A percentile compares a stretch with the other conserved stretches of the same genome.
These are phyloP conservation scores for Brassica incana DNA, from an alignment of 345 rosid genomes.

Conservation along the genomic window DNA sequence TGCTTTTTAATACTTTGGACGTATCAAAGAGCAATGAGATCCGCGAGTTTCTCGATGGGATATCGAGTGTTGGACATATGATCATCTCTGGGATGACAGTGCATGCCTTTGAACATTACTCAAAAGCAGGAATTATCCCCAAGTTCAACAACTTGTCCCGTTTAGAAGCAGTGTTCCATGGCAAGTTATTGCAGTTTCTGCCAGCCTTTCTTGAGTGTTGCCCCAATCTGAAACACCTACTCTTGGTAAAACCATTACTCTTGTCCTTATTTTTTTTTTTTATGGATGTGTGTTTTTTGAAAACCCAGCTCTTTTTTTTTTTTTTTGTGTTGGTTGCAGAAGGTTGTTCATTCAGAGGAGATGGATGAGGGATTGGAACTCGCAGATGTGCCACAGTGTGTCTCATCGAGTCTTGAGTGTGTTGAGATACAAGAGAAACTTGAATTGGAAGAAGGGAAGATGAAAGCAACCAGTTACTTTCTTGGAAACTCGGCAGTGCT, in stretches of 20 bases:
- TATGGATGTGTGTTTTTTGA: background rate
- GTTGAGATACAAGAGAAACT: background rate
- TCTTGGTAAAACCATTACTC: constrained; percentile 1
- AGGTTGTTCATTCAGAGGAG: background rate
- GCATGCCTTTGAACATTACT: background rate
- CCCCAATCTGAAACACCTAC: constrained; percentile 28
- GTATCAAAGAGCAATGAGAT: constrained; percentile 9
- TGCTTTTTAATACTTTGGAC: background rate
- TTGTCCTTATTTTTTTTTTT: background rate
- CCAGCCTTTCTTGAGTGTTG: constrained; percentile 14
- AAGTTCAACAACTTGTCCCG: constrained; percentile 11
- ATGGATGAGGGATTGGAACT: background rate
- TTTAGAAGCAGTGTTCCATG: background rate
- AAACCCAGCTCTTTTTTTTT: background rate
- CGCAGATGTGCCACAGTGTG: constrained; percentile 1
- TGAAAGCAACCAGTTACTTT: constrained; percentile 9
- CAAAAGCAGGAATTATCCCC: background rate
- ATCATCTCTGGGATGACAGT: constrained; percentile 11
- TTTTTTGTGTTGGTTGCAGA: background rate
- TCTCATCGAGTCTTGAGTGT: constrained; percentile 10
- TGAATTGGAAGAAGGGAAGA: background rate
- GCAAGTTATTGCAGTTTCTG: background rate
- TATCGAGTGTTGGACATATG: constrained; percentile 8
- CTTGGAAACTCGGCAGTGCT: constrained; percentile 17
- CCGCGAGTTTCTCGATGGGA: background rate